phyloP scores from a whole-genome alignment of 257 asterid species.

The Petrea volubilis region DNA sequence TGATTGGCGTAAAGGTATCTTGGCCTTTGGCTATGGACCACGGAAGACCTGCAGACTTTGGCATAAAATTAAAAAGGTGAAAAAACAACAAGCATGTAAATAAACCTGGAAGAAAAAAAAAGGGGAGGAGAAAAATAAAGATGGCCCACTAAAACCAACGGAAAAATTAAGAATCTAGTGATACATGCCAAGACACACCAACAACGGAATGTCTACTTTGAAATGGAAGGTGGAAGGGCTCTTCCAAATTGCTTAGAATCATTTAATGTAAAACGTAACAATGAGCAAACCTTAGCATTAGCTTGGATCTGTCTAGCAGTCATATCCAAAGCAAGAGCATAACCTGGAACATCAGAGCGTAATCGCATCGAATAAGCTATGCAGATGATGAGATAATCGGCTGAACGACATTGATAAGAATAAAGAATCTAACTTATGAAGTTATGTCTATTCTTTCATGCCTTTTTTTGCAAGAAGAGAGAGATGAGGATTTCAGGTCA shows the following conservation, averaged over 20 bases:
- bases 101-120: too few species aligned
- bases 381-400: neutral
- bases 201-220: neutral
- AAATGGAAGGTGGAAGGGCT: neutral
- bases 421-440: neutral
- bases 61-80: slow-evolving; percentile 28
- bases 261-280: slow-evolving; percentile 17
- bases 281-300: slow-evolving; percentile 71
- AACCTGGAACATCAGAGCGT: slow-evolving; percentile 53
- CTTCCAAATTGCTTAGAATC: neutral
- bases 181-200: neutral
- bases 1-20: slow-evolving; percentile 98
- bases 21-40: slow-evolving; percentile 98
- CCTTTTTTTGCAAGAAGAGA: neutral
- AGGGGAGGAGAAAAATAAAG: neutral
- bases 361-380: neutral
- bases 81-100: neutral
- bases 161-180: neutral
- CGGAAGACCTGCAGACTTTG: slow-evolving; percentile 98
- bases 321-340: slow-evolving; percentile 99
- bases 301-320: slow-evolving; percentile 96
- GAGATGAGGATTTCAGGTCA: neutral
- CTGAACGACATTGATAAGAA: neutral
- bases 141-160: neutral
- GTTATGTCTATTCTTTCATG: neutral